Evolutionary conservation across 2,329 filamentous ascomycete genomes (phyloP).

Genomic region (Exophiala spinifera): DNA sequence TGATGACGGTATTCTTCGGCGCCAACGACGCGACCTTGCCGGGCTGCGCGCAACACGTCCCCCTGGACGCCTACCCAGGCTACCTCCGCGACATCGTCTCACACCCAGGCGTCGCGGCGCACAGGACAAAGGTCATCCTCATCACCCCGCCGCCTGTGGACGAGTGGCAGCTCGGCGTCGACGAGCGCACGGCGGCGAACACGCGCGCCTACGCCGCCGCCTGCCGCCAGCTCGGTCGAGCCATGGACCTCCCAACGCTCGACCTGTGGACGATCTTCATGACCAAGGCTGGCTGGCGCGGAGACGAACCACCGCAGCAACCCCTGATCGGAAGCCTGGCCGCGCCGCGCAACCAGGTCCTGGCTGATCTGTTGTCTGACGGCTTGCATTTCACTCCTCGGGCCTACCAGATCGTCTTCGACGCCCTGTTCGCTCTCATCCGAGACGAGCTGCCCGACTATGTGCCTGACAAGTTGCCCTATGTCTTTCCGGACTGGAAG

Average conservation of each 20-base stretch:
- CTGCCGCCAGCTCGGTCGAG: constrained; percentile 59
- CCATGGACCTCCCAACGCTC: constrained; percentile 59
- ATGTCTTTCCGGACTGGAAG: constrained; percentile 54
- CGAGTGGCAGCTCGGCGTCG: constrained; percentile 61
- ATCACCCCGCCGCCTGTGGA: constrained; percentile 77
- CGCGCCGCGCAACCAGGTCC: constrained; percentile 55
- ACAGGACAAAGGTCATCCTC: constrained; percentile 73
- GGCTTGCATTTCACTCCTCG: constrained; percentile 57
- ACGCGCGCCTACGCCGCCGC: constrained; percentile 65
- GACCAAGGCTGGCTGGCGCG: constrained; percentile 56
- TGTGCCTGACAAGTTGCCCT: constrained; percentile 49
- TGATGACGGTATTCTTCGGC: constrained; percentile 71
- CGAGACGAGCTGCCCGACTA: constrained; percentile 53
- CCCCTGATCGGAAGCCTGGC: constrained; percentile 56
- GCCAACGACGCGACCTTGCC: constrained; percentile 83
- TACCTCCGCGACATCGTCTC: constrained; percentile 71
- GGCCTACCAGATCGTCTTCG: constrained; percentile 56
- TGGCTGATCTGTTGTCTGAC: constrained; percentile 31
- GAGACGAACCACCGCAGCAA: constrained; percentile 36
- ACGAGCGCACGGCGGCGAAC: constrained; percentile 57
- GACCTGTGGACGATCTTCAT: constrained; percentile 81
- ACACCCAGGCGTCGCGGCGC: constrained; percentile 66
- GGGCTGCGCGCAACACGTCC: constrained; percentile 69
- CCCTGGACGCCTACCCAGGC: constrained; percentile 68
- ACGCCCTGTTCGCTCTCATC: constrained; percentile 53